Evolutionary conservation across 208 protist species (phyloP).

Genomic region (Willaertia magna): DNA sequence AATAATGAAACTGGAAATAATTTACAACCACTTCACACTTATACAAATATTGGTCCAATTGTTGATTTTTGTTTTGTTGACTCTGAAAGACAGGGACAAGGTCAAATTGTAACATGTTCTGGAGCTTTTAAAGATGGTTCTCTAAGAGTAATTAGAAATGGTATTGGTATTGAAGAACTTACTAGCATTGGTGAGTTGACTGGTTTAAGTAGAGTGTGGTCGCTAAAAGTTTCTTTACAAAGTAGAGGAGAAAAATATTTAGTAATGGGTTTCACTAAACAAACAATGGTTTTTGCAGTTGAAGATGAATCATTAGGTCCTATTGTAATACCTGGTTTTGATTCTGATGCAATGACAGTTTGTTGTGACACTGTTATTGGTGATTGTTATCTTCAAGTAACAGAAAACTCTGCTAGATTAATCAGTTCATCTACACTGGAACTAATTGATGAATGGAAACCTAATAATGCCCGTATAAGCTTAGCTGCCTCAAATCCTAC

Average conservation of each 20-base stretch:
- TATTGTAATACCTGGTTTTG: neutral
- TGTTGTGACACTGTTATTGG: neutral
- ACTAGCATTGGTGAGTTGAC: conserved; percentile 16
- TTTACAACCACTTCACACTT: conserved; percentile 20
- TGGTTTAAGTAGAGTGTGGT: conserved; percentile 22
- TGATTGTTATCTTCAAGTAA: neutral
- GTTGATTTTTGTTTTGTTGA: conserved; percentile 28
- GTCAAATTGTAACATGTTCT: conserved; percentile 31
- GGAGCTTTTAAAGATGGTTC: conserved; percentile 23
- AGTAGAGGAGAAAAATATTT: neutral
- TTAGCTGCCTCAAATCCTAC: neutral
- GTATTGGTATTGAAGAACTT: conserved; percentile 28
- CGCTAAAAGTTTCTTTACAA: neutral
- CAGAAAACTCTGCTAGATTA: neutral
- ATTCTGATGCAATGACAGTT: neutral
- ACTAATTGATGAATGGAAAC: neutral
- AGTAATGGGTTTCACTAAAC: neutral
- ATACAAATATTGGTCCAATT: conserved; percentile 28
- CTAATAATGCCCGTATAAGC: neutral
- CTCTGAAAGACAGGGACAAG: conserved; percentile 12
- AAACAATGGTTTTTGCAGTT: conserved; percentile 9
- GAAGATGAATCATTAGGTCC: conserved; percentile 4
- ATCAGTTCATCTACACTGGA: neutral
- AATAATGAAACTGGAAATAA: neutral
- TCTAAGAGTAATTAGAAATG: conserved; percentile 26